Conservation (phyloP, 139 green algal species). For the Gonium pectorale region DNA sequence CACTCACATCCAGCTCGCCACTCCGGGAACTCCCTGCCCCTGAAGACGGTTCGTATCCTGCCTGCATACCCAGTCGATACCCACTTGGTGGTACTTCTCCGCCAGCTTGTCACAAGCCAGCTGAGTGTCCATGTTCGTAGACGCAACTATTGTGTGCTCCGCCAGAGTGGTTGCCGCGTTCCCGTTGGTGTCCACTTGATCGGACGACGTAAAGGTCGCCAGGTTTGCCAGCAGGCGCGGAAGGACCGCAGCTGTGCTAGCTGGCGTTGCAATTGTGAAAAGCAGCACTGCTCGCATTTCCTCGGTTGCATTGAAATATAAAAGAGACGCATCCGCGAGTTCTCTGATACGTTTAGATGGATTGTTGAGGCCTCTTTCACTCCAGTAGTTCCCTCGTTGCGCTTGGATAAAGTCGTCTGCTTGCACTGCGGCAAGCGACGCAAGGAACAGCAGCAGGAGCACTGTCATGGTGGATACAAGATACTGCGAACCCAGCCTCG, state of each 20-base stretch:
- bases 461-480: too few species aligned
- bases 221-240: constrained; percentile 6
- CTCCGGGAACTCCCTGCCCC: too few species aligned
- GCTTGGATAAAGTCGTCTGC: too few species aligned
- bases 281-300: constrained; percentile 4
- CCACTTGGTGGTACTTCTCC: constrained; percentile 3
- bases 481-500: too few species aligned
- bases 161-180: neutral
- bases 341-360: neutral
- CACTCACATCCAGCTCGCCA: too few species aligned
- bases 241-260: neutral
- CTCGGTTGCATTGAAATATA: constrained; percentile 18
- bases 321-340: neutral
- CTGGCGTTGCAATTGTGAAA: constrained; percentile 10
- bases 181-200: constrained; percentile 22
- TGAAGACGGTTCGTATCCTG: too few species aligned
- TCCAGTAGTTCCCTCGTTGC: neutral
- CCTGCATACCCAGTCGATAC: too few species aligned
- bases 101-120: neutral
- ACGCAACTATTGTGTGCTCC: constrained; percentile 23
- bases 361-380: neutral
- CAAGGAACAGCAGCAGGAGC: too few species aligned
- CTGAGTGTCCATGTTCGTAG: neutral
- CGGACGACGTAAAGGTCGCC: neutral
- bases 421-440: too few species aligned